Evolutionary conservation across 805 yeast genomes (phyloP).

Genomic region (Lachancea meyersii): DNA sequence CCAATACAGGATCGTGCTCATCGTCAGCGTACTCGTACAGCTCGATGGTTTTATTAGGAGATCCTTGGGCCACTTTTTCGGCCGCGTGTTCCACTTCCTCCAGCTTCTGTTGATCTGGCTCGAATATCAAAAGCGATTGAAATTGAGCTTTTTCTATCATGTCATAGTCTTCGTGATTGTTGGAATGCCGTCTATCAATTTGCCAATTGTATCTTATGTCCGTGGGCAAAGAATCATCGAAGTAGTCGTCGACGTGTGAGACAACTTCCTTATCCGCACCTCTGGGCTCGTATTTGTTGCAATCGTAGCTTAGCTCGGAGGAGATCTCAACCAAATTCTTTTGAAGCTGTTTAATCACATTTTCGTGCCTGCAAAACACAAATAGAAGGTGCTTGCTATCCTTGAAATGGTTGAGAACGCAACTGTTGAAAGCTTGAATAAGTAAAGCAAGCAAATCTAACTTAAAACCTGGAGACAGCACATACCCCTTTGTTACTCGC

Average conservation of each 20-base stretch:
- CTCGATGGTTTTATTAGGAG: constrained; percentile 17
- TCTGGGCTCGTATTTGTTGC: background rate
- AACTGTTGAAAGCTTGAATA: constrained; percentile 49
- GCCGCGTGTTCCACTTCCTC: constrained; percentile 10
- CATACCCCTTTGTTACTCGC: constrained; percentile 10
- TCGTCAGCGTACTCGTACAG: constrained; percentile 25
- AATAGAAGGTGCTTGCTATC: constrained; percentile 51
- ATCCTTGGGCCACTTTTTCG: constrained; percentile 3
- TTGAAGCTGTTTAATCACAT: constrained; percentile 25
- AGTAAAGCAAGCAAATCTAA: constrained; percentile 54
- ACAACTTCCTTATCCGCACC: background rate
- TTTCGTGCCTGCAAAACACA: constrained; percentile 38
- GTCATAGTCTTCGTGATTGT: background rate
- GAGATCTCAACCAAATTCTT: constrained; percentile 22
- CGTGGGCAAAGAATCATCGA: constrained; percentile 7
- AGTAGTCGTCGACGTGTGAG: constrained; percentile 11
- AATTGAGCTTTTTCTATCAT: constrained; percentile 2
- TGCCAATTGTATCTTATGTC: constrained; percentile 1
- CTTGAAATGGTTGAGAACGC: constrained; percentile 44
- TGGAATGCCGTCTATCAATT: background rate
- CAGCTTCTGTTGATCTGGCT: constrained; percentile 4
- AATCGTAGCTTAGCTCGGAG: constrained; percentile 12
- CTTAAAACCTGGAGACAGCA: constrained; percentile 34
- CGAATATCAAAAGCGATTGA: constrained; percentile 4
- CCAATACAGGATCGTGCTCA: constrained; percentile 12